Percentiles rank a stretch among this genome's conserved stretches.
Evolutionary conservation across 257 asterid species (phyloP).

Genomic region (Echites panduratus): DNA sequence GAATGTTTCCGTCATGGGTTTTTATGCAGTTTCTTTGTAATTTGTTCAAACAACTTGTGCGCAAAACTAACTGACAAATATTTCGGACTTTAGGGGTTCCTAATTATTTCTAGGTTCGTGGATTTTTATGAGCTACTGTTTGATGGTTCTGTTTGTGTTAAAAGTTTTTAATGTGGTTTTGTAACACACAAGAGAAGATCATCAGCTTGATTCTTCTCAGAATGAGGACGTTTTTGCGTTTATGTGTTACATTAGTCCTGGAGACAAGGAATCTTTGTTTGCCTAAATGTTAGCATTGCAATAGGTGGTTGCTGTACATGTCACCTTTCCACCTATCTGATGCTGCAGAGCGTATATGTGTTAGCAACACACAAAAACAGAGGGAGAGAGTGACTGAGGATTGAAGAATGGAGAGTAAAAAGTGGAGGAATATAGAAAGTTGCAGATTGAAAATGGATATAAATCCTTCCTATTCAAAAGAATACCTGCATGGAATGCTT

Average conservation of each 20-base stretch:
- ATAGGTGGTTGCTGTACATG: too few relatives aligned
- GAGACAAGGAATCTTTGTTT: not conserved
- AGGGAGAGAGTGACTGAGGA: too few relatives aligned
- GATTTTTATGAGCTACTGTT: not conserved
- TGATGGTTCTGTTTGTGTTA: not conserved
- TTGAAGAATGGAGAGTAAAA: too few relatives aligned
- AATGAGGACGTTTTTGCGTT: not conserved
- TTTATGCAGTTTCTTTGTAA: not conserved
- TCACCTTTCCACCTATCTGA: too few relatives aligned
- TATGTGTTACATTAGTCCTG: not conserved
- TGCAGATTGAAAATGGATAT: too few relatives aligned
- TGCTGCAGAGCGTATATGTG: too few relatives aligned
- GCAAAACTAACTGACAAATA: not conserved
- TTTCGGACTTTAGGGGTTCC: not conserved
- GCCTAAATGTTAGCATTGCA: not conserved
- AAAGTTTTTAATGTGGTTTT: not conserved
- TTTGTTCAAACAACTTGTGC: constrained; percentile 10
- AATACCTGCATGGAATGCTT: too few relatives aligned
- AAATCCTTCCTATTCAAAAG: too few relatives aligned
- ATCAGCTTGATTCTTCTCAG: not conserved
- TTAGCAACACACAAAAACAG: too few relatives aligned
- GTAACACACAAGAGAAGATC: not conserved
- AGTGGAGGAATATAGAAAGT: too few relatives aligned
- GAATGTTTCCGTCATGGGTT: not conserved
- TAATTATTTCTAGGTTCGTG: not conserved